Base-by-base conservation (phyloP, 768 basidiomycete genomes). In the Lentinula aciculospora region DNA sequence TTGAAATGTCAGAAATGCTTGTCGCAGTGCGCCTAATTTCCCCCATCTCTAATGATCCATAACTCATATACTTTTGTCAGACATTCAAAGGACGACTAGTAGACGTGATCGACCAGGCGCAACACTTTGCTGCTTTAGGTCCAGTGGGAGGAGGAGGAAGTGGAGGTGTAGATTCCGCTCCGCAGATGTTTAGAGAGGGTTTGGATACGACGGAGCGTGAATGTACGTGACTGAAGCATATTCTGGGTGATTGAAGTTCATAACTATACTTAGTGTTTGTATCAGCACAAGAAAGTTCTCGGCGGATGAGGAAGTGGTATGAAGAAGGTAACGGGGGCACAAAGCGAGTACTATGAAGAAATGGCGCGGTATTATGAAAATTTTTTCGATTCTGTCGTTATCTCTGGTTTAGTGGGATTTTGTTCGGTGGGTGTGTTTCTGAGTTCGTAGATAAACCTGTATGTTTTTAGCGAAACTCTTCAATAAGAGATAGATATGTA, bases 141-240 rank as follows among this genome's bases (percentile, higher is more conserved):
- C 78, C 81, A 42, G 76, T 77, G n/a, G 81, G 78, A 12, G 79
- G 78, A 10, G 79, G 80, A 3, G 74, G 80, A 3, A 68, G 76
- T 10, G 73, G 76, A 6, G 82, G 79, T 13, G 85, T 88, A 61
- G 67, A 74, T 1, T 83, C 90, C 5, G 51, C 32, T 21, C 51
- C 51, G 9, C 86, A 89, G 61, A 74, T 81, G 12, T 98, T 98
- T 66, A 77, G 92, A 62, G 94, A 96, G 69, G 95, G 94, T 1
- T 80, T 98, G 59, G 94, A 98, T 56, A 84, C 82, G n/a, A 92
- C 91, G 13, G 94, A 98, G 68, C 81, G 95, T 61, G 93, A 96
- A 76, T 63, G 94, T 96, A 68, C 78, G 86, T 76, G n/a, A 45
- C 19, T n/a, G 23, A n/a, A 17, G n/a, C 12, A 50, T 51, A 8